Evolutionary conservation across 2,329 filamentous ascomycete species (phyloP).

Genomic region (Aspergillus bombycis): DNA sequence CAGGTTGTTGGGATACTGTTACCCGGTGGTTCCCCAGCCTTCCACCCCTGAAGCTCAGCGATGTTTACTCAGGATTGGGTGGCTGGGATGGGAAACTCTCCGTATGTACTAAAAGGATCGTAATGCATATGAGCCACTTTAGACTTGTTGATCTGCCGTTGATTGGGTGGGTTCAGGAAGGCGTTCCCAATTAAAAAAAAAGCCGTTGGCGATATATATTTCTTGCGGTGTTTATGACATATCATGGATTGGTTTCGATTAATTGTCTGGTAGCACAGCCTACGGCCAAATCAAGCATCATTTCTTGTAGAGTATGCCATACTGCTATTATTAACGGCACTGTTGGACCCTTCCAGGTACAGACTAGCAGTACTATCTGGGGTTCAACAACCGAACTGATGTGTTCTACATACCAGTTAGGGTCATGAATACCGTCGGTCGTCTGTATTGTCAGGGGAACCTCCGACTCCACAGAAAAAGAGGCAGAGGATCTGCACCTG

Average conservation of each 20-base stretch:
- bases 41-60: neutral
- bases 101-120: neutral
- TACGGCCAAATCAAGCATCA: neutral
- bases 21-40: neutral
- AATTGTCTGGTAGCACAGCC: neutral
- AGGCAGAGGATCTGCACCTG: neutral
- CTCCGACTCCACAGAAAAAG: too few species aligned
- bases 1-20: neutral
- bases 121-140: slow-evolving; percentile 1
- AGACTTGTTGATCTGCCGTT: slow-evolving; percentile 2
- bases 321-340: too few species aligned
- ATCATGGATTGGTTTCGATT: neutral
- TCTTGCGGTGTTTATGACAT: neutral
- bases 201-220: neutral
- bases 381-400: too few species aligned
- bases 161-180: neutral
- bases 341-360: too few species aligned
- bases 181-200: neutral
- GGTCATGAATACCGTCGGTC: too few species aligned
- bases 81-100: neutral
- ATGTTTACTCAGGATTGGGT: neutral
- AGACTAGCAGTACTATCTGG: too few species aligned
- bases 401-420: too few species aligned
- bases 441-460: too few species aligned
- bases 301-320: too few species aligned